Base-by-base conservation (phyloP, 768 basidiomycete genomes). In the Lentinula detonsa region DNA sequence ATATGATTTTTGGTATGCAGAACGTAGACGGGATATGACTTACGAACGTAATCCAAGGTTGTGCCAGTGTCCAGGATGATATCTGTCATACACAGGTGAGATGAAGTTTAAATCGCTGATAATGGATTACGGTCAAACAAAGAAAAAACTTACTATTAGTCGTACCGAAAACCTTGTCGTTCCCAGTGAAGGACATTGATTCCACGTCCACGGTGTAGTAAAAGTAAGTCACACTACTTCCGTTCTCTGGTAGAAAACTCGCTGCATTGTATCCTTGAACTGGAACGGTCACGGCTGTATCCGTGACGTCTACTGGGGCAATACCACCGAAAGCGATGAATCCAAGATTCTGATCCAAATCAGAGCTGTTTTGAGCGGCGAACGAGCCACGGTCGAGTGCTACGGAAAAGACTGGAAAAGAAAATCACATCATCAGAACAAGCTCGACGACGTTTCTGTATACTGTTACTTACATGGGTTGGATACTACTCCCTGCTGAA, bases 291-390 rank as follows among this genome's bases (percentile, higher is more conserved):
- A 65, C 65, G 0, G 62, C 49, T 3, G 61, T 68, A 16, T 61
- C 42, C 1, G 55, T 61, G 1, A 67, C 62, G 0, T 62, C 56
- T 16, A 70, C 69, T 1, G 69, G 69, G 2, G 67, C 67, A 23
- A 70, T 67, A 5, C 69, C 69, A 8, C 69, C 69, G 28, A 70
- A 68, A 8, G 67, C 37, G 16, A 70, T 58, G 61, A 67, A 67
- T 0, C 69, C 69, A 11, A 68, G 66, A 33, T 66, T 64, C 3
- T 63, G 61, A 53, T 68, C 67, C 18, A 64, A 63, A 9, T 63
- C 58, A 11, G 61, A 61, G 58, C 63, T 65, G 21, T 62, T 66
- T 49, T 65, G 63, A 16, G 56, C 55, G n/a, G 62, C 64, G 45
- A 70, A 65, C 0, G 64, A 51, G n/a, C 67, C 67, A 31, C 69